phyloP scores from a whole-genome alignment of 352 stramenopile species.

The Phytophthora capsici region DNA sequence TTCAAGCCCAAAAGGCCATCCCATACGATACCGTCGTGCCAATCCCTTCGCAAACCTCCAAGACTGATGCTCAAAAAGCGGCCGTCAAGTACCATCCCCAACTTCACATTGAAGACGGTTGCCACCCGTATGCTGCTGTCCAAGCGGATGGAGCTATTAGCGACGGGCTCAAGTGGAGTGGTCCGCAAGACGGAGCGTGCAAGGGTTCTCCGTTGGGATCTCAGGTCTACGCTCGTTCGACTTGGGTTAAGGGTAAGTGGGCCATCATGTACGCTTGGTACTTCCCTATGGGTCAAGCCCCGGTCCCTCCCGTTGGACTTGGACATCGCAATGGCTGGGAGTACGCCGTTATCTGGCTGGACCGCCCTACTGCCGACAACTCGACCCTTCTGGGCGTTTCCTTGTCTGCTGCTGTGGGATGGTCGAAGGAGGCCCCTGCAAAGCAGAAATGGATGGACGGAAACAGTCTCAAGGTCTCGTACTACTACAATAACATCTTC shows the following conservation, averaged over 20 bases:
- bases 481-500: slow-evolving; percentile 33
- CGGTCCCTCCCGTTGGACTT: slow-evolving; percentile 2
- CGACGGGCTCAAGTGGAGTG: slow-evolving; percentile 39
- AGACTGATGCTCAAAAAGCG: slow-evolving; percentile 14
- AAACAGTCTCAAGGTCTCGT: slow-evolving; percentile 34
- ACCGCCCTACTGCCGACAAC: slow-evolving; percentile 17
- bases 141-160: slow-evolving; percentile 33
- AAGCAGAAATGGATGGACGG: slow-evolving; percentile 22
- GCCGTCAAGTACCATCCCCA: slow-evolving; percentile 21
- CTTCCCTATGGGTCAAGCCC: slow-evolving; percentile 43
- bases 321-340: slow-evolving; percentile 52
- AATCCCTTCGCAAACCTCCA: neutral
- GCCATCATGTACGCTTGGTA: slow-evolving; percentile 42
- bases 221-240: slow-evolving; percentile 33
- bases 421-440: slow-evolving; percentile 24
- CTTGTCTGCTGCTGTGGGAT: slow-evolving; percentile 30
- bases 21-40: slow-evolving; percentile 9
- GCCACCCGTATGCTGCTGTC: slow-evolving; percentile 34
- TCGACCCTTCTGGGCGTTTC: slow-evolving; percentile 25
- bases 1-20: neutral
- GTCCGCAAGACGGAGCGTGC: slow-evolving; percentile 20
- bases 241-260: slow-evolving; percentile 15
- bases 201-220: slow-evolving; percentile 18
- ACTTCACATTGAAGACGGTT: slow-evolving; percentile 21
- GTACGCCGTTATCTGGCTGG: slow-evolving; percentile 49